Base-by-base conservation (phyloP, 2,329 filamentous ascomycete genomes). In the Cladorrhinum sp. region DNA sequence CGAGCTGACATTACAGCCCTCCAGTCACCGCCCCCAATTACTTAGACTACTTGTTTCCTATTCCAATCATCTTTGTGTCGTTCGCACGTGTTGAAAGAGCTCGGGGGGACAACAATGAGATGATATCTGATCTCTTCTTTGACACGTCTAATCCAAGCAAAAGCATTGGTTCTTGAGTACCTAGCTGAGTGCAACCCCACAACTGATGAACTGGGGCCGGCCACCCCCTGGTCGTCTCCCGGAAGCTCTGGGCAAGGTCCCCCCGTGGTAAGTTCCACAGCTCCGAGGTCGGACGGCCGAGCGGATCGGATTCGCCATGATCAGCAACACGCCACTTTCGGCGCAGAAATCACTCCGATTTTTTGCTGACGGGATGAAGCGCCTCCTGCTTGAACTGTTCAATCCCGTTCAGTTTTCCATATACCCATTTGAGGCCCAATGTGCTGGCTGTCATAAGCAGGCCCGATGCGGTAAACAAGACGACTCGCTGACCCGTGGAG, bases 361-460 rank as follows among this genome's bases (percentile, higher is more conserved):
- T 28, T 9, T 28, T 28, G 26, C 9, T 75, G 46, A 70, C 51
- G 21, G 73, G 70, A 55, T 71, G 70, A 21, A 69, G 62, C 28
- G 73, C 76, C 52, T 75, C 75, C 57, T 70, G 73, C 62, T 76
- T 69, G 63, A 72, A 74, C 61, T 69, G 65, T 55, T 79, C 75
- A 50, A 80, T 73, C 10, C 87, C 87, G 71, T 92, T 92, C 24
- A 90, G 71, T 57, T 78, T 79, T 1, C 82, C 83, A 74, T 96
- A 91, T 1, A 90, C 64, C 80, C 82, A 88, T 72, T 92, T 89
- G 64, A 96, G 76, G 9, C 80, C 75, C 21, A 84, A 76, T 0
- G 90, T 93, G 65, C 86, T 91, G 2, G 79, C 72, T 1, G 89
- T 87, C 85, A 96, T 93, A 16, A 90, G 74, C 1, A 82, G 70